Percentiles rank a stretch among this genome's conserved stretches.
phyloP scores from a whole-genome alignment of 192 early-diverging fungal genomes.

The Backusella luteola region DNA sequence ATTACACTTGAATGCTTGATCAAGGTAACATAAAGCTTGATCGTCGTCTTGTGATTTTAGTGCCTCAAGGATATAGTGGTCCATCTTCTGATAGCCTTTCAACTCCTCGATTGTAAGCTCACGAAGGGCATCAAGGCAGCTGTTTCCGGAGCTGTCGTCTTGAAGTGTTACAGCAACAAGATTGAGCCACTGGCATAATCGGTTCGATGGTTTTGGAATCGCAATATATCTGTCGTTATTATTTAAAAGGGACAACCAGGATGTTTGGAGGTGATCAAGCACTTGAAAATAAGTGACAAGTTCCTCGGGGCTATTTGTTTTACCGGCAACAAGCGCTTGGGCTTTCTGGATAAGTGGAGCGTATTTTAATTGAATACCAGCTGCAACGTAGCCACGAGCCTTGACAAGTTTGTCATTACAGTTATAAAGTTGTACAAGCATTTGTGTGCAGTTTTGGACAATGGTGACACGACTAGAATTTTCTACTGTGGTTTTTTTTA shows the following conservation, averaged over 20 bases:
- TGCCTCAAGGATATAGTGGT: background rate
- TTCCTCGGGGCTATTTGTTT: background rate
- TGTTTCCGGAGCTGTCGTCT: background rate
- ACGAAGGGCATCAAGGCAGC: background rate
- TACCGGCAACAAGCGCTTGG: background rate
- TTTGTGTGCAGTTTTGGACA: constrained; percentile 1
- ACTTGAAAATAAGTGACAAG: background rate
- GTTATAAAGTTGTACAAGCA: constrained; percentile 4
- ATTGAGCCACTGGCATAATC: background rate
- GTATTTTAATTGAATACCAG: constrained; percentile 14
- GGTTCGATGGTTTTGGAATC: background rate
- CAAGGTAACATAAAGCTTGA: background rate
- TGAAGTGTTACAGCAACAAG: background rate
- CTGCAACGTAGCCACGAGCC: constrained; percentile 10
- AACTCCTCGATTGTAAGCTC: background rate
- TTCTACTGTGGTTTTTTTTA: background rate
- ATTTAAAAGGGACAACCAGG: background rate
- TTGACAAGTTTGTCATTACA: background rate
- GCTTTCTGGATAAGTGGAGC: background rate
- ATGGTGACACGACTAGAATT: constrained; percentile 2
- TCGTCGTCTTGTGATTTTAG: background rate
- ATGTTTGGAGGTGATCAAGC: background rate
- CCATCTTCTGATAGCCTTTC: background rate
- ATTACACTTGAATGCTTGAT: background rate
- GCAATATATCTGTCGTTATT: background rate